Evolutionary conservation across 306 rosid genomes (phyloP).

Genomic region (Casuarina cunninghamiana): DNA sequence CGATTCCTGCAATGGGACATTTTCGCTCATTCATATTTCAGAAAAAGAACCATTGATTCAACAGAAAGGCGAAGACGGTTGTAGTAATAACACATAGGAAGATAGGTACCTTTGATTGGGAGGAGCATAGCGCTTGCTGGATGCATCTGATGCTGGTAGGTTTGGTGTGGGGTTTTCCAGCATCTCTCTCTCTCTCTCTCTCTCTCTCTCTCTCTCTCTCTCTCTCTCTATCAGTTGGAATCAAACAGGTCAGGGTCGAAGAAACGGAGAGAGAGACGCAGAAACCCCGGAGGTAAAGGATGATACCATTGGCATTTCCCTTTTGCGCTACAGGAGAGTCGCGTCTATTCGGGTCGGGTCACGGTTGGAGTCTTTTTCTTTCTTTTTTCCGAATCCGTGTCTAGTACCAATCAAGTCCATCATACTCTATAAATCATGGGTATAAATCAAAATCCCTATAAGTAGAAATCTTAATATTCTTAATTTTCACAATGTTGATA

Average conservation of each 20-base stretch:
- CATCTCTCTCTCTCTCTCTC: slow-evolving; percentile 33
- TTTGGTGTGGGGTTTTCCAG: slow-evolving; percentile 46
- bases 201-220: slow-evolving; percentile 20
- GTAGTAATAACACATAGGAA: neutral
- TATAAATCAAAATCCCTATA: too few species aligned
- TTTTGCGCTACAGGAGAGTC: too few species aligned
- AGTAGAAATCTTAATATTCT: too few species aligned
- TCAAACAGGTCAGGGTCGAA: neutral
- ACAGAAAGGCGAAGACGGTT: neutral
- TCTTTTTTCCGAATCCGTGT: too few species aligned
- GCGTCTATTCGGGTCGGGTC: too few species aligned
- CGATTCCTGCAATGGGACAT: slow-evolving; percentile 54
- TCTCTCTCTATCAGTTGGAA: too few species aligned
- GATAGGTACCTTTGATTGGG: slow-evolving; percentile 60
- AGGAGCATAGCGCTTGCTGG: slow-evolving; percentile 66
- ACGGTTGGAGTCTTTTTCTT: too few species aligned
- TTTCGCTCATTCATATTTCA: neutral
- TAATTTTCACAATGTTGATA: too few species aligned
- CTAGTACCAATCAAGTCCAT: too few species aligned
- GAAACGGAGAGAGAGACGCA: neutral
- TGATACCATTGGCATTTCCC: too few species aligned
- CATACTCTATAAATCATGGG: too few species aligned
- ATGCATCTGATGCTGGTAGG: slow-evolving; percentile 35
- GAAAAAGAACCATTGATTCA: neutral
- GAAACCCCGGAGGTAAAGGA: neutral